Base-by-base conservation (phyloP, 2,329 filamentous ascomycete genomes). In the Neobulgaria alba region DNA sequence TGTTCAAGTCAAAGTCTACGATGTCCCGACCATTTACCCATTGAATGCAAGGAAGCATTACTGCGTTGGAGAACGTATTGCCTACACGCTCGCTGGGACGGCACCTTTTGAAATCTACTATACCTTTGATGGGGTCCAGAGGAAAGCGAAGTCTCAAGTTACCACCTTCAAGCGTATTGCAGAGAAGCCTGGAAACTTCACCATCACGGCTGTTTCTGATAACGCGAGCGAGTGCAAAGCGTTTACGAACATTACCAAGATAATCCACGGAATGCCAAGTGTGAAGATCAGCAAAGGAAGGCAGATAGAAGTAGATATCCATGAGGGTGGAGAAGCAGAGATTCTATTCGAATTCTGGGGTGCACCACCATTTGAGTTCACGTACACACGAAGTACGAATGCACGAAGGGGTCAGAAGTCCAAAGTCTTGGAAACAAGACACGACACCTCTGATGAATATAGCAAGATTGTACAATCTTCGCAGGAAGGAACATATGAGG, bases 401-500 rank as follows among this genome's bases (percentile, higher is more conserved):
- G 80, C 79, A n/a, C 54, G 58, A 44, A 87, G 81, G 66, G 82
- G 83, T 1, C 85, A 87, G 61, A 84, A 79, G 57, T 78, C 82
- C 29, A 73, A 80, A 54, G 76, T 98, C 23, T 71, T 98, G 14
- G 93, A 98, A 66, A 95, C 93, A 50, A 78, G 85, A 53, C 88
- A 92, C 51, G 89, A 95, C 54, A 72, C 84, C 14, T 90, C 84
- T 36, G 77, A 89, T 48, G 86, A 93, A 56, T 75, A 86, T 61
- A 80, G 68, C 56, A 89, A 94, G 72, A 77, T 78, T 18, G 76
- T 96, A 54, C 80, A 80, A 54, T 88, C 89, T 18, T 88, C 82
- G 53, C 85, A 95, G 59, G 92, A 96, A 69, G 92, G 92, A 36
- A 95, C 88, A 51, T 98, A 98, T 59, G 92, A 98, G 66, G 90